Percentiles rank a stretch among this genome's conserved stretches.
These are phyloP conservation scores for Apiotrichum akiyoshidainum DNA, from an alignment of 1,284 basidiomycete genomes.

Conservation along the genomic window DNA sequence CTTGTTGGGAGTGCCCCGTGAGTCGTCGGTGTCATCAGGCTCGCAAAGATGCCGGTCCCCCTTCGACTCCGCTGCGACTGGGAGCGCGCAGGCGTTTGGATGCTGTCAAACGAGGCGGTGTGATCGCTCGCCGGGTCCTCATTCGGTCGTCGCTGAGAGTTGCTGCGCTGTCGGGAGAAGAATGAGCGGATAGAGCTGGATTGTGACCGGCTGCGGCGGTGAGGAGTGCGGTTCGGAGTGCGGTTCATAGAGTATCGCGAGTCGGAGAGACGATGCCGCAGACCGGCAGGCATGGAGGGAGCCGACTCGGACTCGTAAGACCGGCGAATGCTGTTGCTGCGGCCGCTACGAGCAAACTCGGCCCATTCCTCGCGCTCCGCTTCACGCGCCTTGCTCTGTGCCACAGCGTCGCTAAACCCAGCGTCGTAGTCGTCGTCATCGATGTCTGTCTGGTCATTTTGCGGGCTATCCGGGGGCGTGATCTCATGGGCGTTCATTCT, in stretches of 20 bases:
- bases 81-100: background rate
- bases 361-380: constrained; percentile 24
- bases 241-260: background rate
- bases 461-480: constrained; percentile 39
- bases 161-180: background rate
- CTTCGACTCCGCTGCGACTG: background rate
- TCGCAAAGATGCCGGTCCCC: background rate
- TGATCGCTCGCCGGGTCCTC: background rate
- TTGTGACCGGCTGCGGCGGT: constrained; percentile 7
- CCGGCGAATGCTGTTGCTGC: constrained; percentile 8
- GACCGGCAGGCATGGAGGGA: background rate
- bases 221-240: background rate
- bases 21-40: background rate
- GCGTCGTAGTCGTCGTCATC: constrained; percentile 6
- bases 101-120: background rate
- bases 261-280: background rate
- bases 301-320: constrained; percentile 1
- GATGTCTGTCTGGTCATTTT: background rate
- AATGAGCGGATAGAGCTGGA: constrained; percentile 15
- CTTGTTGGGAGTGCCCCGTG: constrained; percentile 7
- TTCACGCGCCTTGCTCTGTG: constrained; percentile 12
- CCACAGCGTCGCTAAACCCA: constrained; percentile 11
- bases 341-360: background rate
- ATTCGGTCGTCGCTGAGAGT: background rate
- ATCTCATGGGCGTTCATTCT: constrained; percentile 37